Evolutionary conservation across 306 rosid species (phyloP), one percentile per base, ranked within the genome.

Genomic region (Medicago ruthenica): DNA sequence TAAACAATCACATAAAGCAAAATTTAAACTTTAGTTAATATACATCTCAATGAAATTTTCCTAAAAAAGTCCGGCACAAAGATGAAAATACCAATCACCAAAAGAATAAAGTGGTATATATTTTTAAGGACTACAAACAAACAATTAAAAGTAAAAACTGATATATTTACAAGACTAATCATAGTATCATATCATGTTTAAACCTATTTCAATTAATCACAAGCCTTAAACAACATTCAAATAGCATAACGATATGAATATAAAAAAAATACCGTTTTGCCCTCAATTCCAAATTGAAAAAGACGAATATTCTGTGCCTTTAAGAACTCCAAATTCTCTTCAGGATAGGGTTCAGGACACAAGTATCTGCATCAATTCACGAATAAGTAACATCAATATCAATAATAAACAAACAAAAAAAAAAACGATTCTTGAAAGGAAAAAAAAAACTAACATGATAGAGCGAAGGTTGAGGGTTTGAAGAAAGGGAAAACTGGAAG

Each of bases 291-390:
- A 78, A 94, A 94, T 78, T 94, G 98, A 63, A 89, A 81, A 51
- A 94, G 91, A 14, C 62, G 88, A 84, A 94, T 91, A 63, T 85
- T 88, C 50, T 85, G 87, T 1, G 88, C 79, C 9, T 84, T 78
- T 50, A 94, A 91, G 50, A 94, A 91, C 85, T 87, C 92, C 84
- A 91, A 75, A 79, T 90, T 94, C 80, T 91, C 96, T 76, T 88
- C 87, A 0, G 96, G 94, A 67, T 91, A 94, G 3, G 98, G 95
- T 20, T 94, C 97, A 1, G 97, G 88, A 79, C 98, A 94, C 90
- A 94, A 81, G 78, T 90, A 91, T 86, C 98, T 94, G 94, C 84
- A 70, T 75, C 70, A 79, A 50, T 69, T 61, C 1, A 6, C 73
- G 84, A 68, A 55, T 24, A 27, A 17, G 64, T 37, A n/a, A 12